Base-by-base conservation (phyloP, 2,329 filamentous ascomycete species). In the Colletotrichum sp. region DNA sequence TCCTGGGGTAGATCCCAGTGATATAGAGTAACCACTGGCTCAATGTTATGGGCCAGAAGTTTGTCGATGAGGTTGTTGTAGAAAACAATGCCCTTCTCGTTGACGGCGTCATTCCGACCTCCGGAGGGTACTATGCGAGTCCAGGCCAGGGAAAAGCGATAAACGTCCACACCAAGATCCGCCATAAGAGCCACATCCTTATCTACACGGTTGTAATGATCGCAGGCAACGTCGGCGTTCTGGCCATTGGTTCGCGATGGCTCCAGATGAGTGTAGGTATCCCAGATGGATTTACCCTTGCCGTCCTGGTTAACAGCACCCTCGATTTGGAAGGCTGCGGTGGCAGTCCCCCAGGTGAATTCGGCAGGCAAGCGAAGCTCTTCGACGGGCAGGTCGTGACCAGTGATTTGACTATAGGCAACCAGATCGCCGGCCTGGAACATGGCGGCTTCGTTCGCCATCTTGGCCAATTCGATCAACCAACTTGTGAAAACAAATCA, bases 91-190 rank as follows among this genome's bases (percentile, higher is more conserved):
- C 92, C 92, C 64, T 89, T 87, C 79, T 92, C 87, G 80, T 93
- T 94, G 79, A 93, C 79, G 2, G 91, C 89, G 78, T 93, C 92
- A 61, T 92, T 85, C 52, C 92, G 87, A 13, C 92, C 92, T 13
- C 92, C 92, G 0, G 92, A 86, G 2, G 92, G 92, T 70, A 94
- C 92, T 70, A 94, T 88, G 57, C 92, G 90, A 7, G 92, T 90
- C 92, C 92, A 94, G 10, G 91, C 91, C 43, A 94, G 84, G 6
- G 92, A 93, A 81, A 94, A 93, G 24, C 92, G 89, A 80, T 93
- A 94, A 6, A 89, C 89, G 77, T 89, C 87, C 9, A 90, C 90
- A 61, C 91, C 90, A 61, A 90, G 89, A 63, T 86, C 82, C 78
- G 90, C 91, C 77, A 94, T 82, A 9, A 94, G 85, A 6, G 87